phyloP scores from a whole-genome alignment of 352 stramenopile genomes.

The Phytopythium litorale region DNA sequence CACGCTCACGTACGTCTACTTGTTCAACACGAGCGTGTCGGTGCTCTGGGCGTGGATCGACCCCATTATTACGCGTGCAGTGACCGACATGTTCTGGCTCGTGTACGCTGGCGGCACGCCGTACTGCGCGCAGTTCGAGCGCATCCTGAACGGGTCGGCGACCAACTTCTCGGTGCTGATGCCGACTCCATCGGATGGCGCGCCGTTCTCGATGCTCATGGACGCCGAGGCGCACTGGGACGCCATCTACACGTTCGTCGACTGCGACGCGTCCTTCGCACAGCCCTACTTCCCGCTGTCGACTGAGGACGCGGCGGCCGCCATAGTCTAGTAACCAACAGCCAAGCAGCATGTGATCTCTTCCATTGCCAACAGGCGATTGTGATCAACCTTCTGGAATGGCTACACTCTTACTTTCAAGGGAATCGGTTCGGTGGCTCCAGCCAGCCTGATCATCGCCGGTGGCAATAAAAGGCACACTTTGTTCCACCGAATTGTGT shows the following conservation, averaged over 20 bases:
- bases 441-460: no score
- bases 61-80: conserved; percentile 4
- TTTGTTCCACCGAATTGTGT: no score
- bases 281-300: conserved; percentile 6
- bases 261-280: conserved; percentile 6
- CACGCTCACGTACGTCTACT: conserved; percentile 10
- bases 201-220: conserved; percentile 6
- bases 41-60: conserved; percentile 28
- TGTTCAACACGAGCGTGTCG: conserved; percentile 18
- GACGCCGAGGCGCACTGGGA: conserved; percentile 3
- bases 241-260: conserved; percentile 1
- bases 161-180: not conserved
- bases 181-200: no score
- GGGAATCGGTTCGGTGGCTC: no score
- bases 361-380: no score
- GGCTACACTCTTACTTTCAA: no score
- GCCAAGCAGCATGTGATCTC: not conserved
- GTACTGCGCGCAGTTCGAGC: conserved; percentile 3
- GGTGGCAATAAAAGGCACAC: no score
- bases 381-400: not conserved
- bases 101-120: conserved; percentile 1
- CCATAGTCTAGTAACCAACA: not conserved
- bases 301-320: not conserved
- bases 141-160: conserved; percentile 5
- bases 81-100: conserved; percentile 1